Evolutionary conservation across 768 basidiomycete species (phyloP).

Genomic region (Xerocomus brunneocitrinus): DNA sequence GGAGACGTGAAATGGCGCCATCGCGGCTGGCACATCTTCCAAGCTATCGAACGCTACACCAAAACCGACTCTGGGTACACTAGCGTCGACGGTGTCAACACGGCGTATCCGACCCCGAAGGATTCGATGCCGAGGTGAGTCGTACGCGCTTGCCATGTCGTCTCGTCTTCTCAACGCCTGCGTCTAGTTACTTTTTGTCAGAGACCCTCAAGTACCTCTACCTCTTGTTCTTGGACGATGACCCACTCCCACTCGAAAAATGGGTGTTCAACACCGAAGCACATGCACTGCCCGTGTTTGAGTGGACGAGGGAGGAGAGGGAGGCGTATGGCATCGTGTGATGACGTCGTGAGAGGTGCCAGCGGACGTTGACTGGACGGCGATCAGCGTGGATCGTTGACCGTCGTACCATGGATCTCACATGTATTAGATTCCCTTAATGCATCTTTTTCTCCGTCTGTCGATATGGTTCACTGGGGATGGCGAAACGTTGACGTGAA

Average conservation of each 20-base stretch:
- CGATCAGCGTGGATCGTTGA: neutral
- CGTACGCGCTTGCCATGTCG: neutral
- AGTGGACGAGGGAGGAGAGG: constrained; percentile 55
- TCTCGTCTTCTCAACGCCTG: too few relatives aligned
- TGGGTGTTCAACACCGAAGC: constrained; percentile 70
- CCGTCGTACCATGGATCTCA: neutral
- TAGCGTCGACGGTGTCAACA: constrained; percentile 45
- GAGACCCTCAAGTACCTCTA: constrained; percentile 71
- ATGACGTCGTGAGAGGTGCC: neutral
- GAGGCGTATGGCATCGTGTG: constrained; percentile 32
- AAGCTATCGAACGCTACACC: constrained; percentile 56
- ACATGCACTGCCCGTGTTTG: constrained; percentile 72
- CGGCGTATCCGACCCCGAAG: constrained; percentile 29
- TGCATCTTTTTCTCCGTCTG: neutral
- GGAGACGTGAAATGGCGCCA: constrained; percentile 65
- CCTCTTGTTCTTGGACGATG: constrained; percentile 60
- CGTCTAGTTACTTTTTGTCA: constrained; percentile 46
- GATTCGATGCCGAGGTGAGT: constrained; percentile 75
- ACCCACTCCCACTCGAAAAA: constrained; percentile 48
- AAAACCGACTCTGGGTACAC: constrained; percentile 61
- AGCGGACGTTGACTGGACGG: neutral
- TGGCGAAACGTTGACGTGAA: too few relatives aligned
- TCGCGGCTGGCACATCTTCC: constrained; percentile 65
- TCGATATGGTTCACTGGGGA: neutral
- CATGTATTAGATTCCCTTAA: neutral